Evolutionary conservation across 352 stramenopile genomes (phyloP).

Genomic region (Pythium phragmitis): DNA sequence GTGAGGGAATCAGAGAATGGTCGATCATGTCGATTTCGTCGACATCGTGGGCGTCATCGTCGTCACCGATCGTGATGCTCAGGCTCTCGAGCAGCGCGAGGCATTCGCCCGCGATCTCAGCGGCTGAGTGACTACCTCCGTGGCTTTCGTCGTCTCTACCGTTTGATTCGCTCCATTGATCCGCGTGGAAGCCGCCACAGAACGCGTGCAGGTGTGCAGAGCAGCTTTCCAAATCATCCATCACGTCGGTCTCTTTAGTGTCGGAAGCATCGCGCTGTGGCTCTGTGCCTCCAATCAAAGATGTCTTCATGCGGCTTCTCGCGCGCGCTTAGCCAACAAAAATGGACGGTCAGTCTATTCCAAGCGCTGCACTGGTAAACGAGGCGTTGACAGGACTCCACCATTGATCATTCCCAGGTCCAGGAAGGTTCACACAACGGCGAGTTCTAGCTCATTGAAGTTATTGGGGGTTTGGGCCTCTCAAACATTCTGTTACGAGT

Average conservation of each 20-base stretch:
- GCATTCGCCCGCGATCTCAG: constrained; percentile 20
- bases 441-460: too few relatives aligned
- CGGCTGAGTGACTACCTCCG: constrained; percentile 5
- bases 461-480: too few relatives aligned
- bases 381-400: background rate
- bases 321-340: background rate
- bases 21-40: background rate
- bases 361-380: background rate
- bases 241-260: background rate
- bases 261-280: background rate
- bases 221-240: constrained; percentile 16
- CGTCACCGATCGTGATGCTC: background rate
- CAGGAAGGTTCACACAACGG: too few relatives aligned
- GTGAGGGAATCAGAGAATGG: background rate
- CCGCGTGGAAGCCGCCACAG: background rate
- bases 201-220: constrained; percentile 8
- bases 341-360: background rate
- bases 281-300: background rate
- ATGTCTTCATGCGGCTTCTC: background rate
- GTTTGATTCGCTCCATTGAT: background rate
- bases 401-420: background rate
- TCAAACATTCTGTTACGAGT: too few relatives aligned
- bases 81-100: constrained; percentile 14
- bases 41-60: background rate
- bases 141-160: background rate